Evolutionary conservation across 192 early-diverging fungal genomes (phyloP).

Genomic region (Glomus cerebriforme): DNA sequence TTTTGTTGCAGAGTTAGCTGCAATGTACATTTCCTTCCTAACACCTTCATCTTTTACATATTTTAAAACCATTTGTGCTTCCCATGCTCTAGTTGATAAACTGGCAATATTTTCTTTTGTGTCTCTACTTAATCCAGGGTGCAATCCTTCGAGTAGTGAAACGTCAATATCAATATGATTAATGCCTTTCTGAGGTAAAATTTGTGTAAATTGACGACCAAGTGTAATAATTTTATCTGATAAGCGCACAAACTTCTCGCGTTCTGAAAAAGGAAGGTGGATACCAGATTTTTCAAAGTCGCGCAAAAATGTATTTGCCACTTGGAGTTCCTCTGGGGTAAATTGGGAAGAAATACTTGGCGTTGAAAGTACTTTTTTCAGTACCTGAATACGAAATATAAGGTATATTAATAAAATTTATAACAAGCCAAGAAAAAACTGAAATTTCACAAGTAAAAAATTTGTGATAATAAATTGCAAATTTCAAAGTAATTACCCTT

Average conservation of each 20-base stretch:
- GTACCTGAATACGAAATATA: conserved; percentile 46
- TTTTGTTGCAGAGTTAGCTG: conserved; percentile 69
- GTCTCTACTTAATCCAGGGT: conserved; percentile 35
- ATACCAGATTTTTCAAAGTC: conserved; percentile 98
- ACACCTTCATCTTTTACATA: conserved; percentile 63
- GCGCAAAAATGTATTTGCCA: conserved; percentile 77
- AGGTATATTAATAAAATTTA: background rate
- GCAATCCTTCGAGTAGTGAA: conserved; percentile 44
- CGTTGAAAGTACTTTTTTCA: conserved; percentile 67
- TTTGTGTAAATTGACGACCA: conserved; percentile 73
- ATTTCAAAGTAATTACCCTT: background rate
- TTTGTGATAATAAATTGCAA: background rate
- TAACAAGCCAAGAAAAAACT: background rate
- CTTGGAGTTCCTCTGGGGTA: conserved; percentile 68
- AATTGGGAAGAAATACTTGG: conserved; percentile 55
- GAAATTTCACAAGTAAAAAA: background rate
- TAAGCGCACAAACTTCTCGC: conserved; percentile 76
- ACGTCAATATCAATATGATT: conserved; percentile 43
- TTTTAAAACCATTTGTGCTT: conserved; percentile 66
- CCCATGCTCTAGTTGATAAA: conserved; percentile 59
- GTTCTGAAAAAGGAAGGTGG: conserved; percentile 69
- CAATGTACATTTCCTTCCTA: conserved; percentile 72
- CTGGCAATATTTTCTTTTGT: conserved; percentile 47
- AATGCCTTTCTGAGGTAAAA: conserved; percentile 39
- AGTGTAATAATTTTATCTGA: conserved; percentile 81